These are phyloP conservation scores for Botrytis squamosa DNA, from an alignment of 2,329 filamentous ascomycete species.

Conservation along the genomic window DNA sequence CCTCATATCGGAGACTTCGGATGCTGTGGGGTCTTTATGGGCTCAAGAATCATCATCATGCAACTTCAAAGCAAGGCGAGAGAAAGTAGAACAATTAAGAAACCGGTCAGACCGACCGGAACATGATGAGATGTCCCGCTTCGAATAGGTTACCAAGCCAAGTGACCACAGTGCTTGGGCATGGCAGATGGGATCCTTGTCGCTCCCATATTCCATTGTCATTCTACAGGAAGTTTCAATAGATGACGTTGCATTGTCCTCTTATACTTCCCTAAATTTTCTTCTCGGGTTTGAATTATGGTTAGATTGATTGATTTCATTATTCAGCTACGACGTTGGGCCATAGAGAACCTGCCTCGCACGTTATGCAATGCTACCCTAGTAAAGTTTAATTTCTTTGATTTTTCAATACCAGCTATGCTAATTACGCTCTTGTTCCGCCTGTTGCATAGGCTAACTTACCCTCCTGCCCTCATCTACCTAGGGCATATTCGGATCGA, in stretches of 20 bases:
- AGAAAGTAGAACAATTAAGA: neutral
- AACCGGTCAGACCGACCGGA: conserved; percentile 6
- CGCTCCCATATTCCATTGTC: neutral
- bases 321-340: neutral
- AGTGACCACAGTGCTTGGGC: neutral
- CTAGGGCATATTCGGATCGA: neutral
- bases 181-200: neutral
- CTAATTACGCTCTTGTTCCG: neutral
- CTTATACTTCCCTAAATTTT: neutral
- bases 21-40: neutral
- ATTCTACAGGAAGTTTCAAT: neutral
- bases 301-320: neutral
- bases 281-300: neutral
- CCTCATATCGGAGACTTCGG: conserved; percentile 9
- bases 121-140: conserved; percentile 1
- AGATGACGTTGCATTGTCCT: neutral
- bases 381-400: neutral
- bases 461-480: neutral
- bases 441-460: neutral
- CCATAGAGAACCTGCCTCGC: neutral
- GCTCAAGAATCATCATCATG: neutral
- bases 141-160: neutral
- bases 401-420: neutral
- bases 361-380: neutral
- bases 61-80: neutral